A percentile compares a stretch with the other conserved stretches of the same genome.
Evolutionary conservation across 495 filamentous ascomycete species (phyloP).

Genomic region (Hypoxylon fragiforme): DNA sequence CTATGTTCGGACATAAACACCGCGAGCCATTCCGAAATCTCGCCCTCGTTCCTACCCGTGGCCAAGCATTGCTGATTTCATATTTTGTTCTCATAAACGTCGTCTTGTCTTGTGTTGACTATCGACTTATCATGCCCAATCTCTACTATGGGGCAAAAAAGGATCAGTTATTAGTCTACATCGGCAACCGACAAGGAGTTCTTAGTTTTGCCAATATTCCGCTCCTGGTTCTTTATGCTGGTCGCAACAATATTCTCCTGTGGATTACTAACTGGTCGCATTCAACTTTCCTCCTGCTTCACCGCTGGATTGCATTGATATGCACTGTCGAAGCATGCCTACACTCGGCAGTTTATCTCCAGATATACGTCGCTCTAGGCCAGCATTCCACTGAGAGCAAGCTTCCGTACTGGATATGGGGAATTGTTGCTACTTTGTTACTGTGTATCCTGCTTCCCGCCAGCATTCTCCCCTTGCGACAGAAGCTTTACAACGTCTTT

Average conservation of each 20-base stretch:
- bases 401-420: constrained; percentile 43
- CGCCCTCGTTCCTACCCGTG: constrained; percentile 43
- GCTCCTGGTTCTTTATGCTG: constrained; percentile 52
- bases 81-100: constrained; percentile 44
- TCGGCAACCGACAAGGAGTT: constrained; percentile 52
- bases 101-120: constrained; percentile 36
- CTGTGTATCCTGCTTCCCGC: constrained; percentile 29
- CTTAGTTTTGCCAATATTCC: constrained; percentile 55
- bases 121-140: constrained; percentile 28
- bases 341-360: constrained; percentile 45
- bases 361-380: constrained; percentile 22
- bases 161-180: constrained; percentile 27
- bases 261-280: constrained; percentile 59
- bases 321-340: constrained; percentile 53
- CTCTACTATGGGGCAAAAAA: constrained; percentile 12
- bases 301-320: constrained; percentile 57
- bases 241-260: constrained; percentile 57
- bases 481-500: constrained; percentile 36
- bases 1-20: constrained; percentile 39
- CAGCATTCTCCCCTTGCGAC: constrained; percentile 24
- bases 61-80: constrained; percentile 43
- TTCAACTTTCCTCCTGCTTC: constrained; percentile 55
- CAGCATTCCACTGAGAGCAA: constrained; percentile 24
- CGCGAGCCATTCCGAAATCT: constrained; percentile 35
- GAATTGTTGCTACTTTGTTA: constrained; percentile 35